Evolutionary conservation across 495 filamentous ascomycete species (phyloP).

Genomic region (Pseudomonodictys pantanalensis): DNA sequence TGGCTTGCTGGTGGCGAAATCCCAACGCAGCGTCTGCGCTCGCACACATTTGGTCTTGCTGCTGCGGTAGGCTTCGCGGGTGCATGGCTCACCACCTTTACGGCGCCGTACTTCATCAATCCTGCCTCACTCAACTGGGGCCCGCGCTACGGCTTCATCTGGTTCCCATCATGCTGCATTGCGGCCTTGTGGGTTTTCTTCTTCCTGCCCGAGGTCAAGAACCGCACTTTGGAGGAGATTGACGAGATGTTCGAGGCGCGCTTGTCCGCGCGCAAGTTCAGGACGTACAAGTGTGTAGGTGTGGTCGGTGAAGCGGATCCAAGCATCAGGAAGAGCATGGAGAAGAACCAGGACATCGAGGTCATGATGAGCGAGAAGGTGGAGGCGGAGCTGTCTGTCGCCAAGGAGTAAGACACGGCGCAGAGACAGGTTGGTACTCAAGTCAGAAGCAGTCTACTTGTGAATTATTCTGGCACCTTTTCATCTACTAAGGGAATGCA

Average conservation of each 20-base stretch:
- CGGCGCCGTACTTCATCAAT: constrained; percentile 63
- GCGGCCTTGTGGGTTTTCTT: constrained; percentile 47
- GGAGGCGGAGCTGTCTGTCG: constrained; percentile 7
- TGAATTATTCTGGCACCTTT: too few relatives aligned
- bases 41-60: constrained; percentile 57
- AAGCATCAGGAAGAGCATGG: constrained; percentile 12
- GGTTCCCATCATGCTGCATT: constrained; percentile 44
- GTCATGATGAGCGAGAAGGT: constrained; percentile 26
- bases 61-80: constrained; percentile 53
- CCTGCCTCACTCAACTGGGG: constrained; percentile 56
- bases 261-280: constrained; percentile 49
- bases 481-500: too few relatives aligned
- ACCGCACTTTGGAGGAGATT: constrained; percentile 52
- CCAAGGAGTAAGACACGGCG: constrained; percentile 22
- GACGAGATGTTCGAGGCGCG: constrained; percentile 56
- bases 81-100: constrained; percentile 60
- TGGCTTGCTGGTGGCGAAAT: constrained; percentile 63
- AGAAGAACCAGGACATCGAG: constrained; percentile 16
- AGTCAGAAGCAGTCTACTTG: too few relatives aligned
- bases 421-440: too few relatives aligned
- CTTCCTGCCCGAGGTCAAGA: constrained; percentile 55
- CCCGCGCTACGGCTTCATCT: constrained; percentile 57
- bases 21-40: constrained; percentile 54
- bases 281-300: constrained; percentile 44
- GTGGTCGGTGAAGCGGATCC: constrained; percentile 6